Conservation (phyloP, 192 early-diverging fungal genomes). For the Mycoemilia scoparia region DNA sequence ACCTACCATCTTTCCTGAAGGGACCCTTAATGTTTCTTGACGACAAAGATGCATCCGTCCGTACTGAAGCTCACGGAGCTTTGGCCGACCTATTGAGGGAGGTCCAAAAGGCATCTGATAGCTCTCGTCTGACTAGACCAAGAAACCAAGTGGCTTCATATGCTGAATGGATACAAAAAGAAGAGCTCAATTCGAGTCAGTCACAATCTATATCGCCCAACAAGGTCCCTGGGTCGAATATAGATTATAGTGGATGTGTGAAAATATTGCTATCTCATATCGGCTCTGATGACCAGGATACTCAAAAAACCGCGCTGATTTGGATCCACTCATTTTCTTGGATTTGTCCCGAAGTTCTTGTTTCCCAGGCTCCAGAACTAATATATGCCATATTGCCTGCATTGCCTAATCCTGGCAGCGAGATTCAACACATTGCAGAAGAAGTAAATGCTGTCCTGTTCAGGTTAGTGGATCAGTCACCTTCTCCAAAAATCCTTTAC, state of each 20-base stretch:
- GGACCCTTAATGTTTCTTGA: constrained; percentile 76
- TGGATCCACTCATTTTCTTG: constrained; percentile 87
- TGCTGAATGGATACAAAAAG: background rate
- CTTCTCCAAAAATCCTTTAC: too few relatives aligned
- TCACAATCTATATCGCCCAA: background rate
- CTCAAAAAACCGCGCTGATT: constrained; percentile 73
- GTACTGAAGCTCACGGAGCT: constrained; percentile 57
- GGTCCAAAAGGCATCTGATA: constrained; percentile 29
- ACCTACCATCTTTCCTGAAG: constrained; percentile 86
- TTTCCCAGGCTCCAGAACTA: constrained; percentile 62
- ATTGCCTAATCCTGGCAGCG: constrained; percentile 52
- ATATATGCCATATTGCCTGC: constrained; percentile 73
- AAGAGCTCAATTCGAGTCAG: background rate
- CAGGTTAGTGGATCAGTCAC: constrained; percentile 49
- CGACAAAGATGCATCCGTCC: constrained; percentile 80
- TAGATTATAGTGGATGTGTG: constrained; percentile 74
- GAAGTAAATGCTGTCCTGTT: constrained; percentile 71
- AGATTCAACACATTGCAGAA: constrained; percentile 52
- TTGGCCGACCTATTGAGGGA: constrained; percentile 84
- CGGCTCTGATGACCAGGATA: constrained; percentile 53
- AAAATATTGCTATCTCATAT: constrained; percentile 73
- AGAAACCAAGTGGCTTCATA: background rate
- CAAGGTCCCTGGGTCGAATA: constrained; percentile 3
- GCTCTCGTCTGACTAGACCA: background rate
- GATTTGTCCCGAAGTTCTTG: constrained; percentile 63